Base-by-base conservation (phyloP, 345 rosid species). In the Diplotaxis tenuifolia region DNA sequence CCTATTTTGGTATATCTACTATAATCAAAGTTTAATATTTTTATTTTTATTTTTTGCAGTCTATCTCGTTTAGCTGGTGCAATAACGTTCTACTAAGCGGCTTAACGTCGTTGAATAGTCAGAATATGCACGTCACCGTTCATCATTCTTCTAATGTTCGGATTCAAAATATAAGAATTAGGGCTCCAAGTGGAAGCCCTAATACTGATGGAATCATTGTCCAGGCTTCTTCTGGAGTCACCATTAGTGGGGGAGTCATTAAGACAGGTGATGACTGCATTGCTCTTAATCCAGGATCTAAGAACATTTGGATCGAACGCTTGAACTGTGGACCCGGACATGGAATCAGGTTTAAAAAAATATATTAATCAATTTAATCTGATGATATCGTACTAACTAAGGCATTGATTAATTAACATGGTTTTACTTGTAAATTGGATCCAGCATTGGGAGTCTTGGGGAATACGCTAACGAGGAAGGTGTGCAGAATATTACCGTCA, bases 251-350 rank as follows among this genome's bases (percentile, higher is more conserved):
- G 50, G 75, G 81, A 16, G 28, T 60, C 67, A 76, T 87, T 36
- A 61, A 16, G 11, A 85, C 89, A 1, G 91, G 91, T 6, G 91
- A 87, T 62, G 91, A 87, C 54, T 87, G 91, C 54, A 72, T 84
- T 25, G 84, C 92, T 1, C 59, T 87, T 4, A 84, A 86, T 23
- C 89, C 74, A 55, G 92, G 89, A 50, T 38, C 86, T 21, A 68
- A 60, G 38, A 80, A 84, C 66, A 22, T 82, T 10, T 79, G 81
- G 80, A 77, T 87, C 22, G 81, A 83, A 38, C 75, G 80, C 1
- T 68, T 85, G 5, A 40, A 71, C 0, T 87, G 92, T 70, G 92
- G 92, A 67, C 92, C 92, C 2, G 92, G 92, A 63, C 92, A 86
- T 32, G 91, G 91, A 16, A 82, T 87, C 42, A 86, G 89, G 87